phyloP scores from a whole-genome alignment of 768 basidiomycete genomes.

The Chalciporus piperatus region DNA sequence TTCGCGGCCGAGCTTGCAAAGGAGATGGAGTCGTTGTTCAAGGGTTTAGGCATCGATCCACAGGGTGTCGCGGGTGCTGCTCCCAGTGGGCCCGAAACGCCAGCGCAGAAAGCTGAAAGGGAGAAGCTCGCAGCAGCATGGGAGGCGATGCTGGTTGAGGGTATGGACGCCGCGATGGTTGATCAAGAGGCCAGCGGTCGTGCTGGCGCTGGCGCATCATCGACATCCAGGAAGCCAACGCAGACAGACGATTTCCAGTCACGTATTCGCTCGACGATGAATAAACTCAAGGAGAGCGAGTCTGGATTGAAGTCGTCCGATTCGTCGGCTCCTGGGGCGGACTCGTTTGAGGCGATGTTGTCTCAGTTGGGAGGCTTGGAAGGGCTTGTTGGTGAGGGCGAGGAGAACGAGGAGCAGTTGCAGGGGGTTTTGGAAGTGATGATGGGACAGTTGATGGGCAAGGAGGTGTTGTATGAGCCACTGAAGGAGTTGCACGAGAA shows the following conservation, averaged over 20 bases:
- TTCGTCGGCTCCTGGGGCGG: conserved; percentile 17
- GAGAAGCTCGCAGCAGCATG: conserved; percentile 56
- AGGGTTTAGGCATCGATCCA: conserved; percentile 11
- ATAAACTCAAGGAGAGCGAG: conserved; percentile 70
- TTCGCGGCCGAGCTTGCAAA: conserved; percentile 40
- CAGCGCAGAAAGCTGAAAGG: conserved; percentile 20
- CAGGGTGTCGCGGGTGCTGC: conserved; percentile 10
- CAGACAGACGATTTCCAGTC: conserved; percentile 56
- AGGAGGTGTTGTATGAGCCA: conserved; percentile 70
- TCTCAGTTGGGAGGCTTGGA: conserved; percentile 36
- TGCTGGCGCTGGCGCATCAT: neutral
- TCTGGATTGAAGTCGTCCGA: conserved; percentile 30
- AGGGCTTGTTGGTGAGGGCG: conserved; percentile 36
- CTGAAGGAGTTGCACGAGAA: conserved; percentile 63
- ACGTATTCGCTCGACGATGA: conserved; percentile 68
- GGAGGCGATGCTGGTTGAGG: conserved; percentile 70
- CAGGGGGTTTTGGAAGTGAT: conserved; percentile 72
- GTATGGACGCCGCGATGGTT: conserved; percentile 44
- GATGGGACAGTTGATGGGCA: conserved; percentile 33
- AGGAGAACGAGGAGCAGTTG: conserved; percentile 49
- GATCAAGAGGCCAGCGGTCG: conserved; percentile 5
- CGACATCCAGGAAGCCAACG: conserved; percentile 8
- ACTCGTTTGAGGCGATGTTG: conserved; percentile 53
- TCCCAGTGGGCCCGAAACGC: neutral
- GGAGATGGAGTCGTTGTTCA: conserved; percentile 45